phyloP scores from a whole-genome alignment of 805 yeast genomes.

The Millerozyma acaciae region DNA sequence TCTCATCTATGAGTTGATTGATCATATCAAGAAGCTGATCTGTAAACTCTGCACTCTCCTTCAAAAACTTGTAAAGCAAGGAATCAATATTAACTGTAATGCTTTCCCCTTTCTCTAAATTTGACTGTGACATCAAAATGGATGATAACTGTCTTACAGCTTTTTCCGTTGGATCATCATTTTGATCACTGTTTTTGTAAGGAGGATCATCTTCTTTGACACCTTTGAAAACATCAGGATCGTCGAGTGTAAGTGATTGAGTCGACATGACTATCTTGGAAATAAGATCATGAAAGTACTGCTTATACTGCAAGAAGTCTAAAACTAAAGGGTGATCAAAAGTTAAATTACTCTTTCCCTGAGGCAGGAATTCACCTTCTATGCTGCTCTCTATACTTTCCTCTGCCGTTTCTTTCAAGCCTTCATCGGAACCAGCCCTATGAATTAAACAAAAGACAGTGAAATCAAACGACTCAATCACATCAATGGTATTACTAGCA shows the following conservation, averaged over 20 bases:
- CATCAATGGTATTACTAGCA: constrained; percentile 47
- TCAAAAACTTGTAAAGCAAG: constrained; percentile 34
- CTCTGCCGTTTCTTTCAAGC: constrained; percentile 4
- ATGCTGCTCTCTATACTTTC: neutral
- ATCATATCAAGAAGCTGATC: constrained; percentile 39
- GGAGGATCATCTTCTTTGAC: constrained; percentile 53
- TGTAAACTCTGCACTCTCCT: constrained; percentile 30
- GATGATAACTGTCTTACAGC: constrained; percentile 46
- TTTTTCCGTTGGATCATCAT: constrained; percentile 43
- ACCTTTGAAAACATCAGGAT: constrained; percentile 70
- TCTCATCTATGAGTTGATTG: constrained; percentile 61
- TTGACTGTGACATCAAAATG: constrained; percentile 45
- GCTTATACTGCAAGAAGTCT: constrained; percentile 76
- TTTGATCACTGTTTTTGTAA: constrained; percentile 35
- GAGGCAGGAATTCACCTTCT: too few species aligned
- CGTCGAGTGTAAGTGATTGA: constrained; percentile 65
- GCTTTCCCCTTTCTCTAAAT: constrained; percentile 25
- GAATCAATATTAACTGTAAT: constrained; percentile 40
- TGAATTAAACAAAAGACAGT: constrained; percentile 47
- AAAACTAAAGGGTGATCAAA: constrained; percentile 51
- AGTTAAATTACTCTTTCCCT: constrained; percentile 22
- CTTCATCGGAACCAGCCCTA: constrained; percentile 19
- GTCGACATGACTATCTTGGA: constrained; percentile 60
- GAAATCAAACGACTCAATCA: constrained; percentile 59
- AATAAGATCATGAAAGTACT: constrained; percentile 59